Percentiles rank a stretch among this genome's conserved stretches.
Evolutionary conservation across 352 stramenopile genomes (phyloP).

Genomic region (Globisporangium irregulare): DNA sequence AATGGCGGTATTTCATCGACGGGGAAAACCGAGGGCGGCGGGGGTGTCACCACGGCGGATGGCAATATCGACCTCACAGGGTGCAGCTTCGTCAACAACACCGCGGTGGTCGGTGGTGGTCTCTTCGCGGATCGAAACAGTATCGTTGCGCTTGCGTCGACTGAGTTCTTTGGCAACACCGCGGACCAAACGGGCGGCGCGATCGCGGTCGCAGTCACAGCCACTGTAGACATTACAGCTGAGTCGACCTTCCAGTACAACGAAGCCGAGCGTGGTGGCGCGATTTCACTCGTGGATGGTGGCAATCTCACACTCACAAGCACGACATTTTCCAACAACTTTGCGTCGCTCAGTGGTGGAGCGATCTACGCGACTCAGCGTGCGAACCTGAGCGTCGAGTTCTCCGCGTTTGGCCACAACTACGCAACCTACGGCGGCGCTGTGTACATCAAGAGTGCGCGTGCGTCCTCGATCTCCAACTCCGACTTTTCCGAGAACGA

Average conservation of each 20-base stretch:
- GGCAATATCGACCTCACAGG: constrained; percentile 27
- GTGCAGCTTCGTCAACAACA: constrained; percentile 45
- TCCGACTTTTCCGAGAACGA: constrained; percentile 33
- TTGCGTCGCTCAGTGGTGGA: constrained; percentile 25
- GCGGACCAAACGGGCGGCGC: constrained; percentile 50
- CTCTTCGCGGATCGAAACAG: constrained; percentile 41
- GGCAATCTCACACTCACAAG: constrained; percentile 18
- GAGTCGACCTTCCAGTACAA: constrained; percentile 36
- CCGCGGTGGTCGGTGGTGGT: constrained; percentile 39
- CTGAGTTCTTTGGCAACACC: constrained; percentile 37
- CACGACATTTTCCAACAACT: constrained; percentile 23
- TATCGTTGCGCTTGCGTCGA: constrained; percentile 19
- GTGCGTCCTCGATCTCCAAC: constrained; percentile 14
- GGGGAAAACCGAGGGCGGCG: constrained; percentile 58
- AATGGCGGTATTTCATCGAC: constrained; percentile 47
- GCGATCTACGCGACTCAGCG: constrained; percentile 21
- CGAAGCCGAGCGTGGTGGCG: constrained; percentile 30
- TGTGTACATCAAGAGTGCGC: constrained; percentile 29
- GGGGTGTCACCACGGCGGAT: constrained; percentile 44
- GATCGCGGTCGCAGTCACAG: constrained; percentile 23
- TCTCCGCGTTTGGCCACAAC: constrained; percentile 28
- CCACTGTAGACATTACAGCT: constrained; percentile 17
- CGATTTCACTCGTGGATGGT: constrained; percentile 17
- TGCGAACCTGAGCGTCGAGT: constrained; percentile 28
- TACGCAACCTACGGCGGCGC: constrained; percentile 32